These are phyloP conservation scores for Gentiana macrophylla DNA, from an alignment of 257 asterid genomes.

Conservation along the genomic window DNA sequence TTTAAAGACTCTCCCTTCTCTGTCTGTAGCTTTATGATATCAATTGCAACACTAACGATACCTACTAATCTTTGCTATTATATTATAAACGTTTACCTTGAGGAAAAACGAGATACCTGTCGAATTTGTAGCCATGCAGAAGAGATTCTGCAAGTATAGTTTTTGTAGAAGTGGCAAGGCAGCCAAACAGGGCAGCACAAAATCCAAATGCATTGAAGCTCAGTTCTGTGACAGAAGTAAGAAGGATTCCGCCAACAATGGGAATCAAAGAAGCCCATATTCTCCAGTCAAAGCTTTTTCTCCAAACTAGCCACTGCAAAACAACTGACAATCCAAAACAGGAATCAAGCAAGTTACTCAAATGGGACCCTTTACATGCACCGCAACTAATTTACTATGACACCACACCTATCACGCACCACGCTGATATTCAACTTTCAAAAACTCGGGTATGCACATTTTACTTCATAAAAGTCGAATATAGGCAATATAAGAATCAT, in stretches of 20 bases:
- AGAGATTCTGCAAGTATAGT: conserved; percentile 43
- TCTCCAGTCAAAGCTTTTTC: conserved; percentile 34
- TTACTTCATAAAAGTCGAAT: too few species aligned
- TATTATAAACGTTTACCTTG: too few species aligned
- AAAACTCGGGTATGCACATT: too few species aligned
- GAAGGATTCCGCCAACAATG: conserved; percentile 48
- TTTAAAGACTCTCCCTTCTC: too few species aligned
- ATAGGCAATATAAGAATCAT: too few species aligned
- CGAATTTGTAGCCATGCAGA: conserved; percentile 41
- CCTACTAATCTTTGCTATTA: too few species aligned
- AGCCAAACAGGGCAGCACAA: conserved; percentile 44
- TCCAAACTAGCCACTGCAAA: conserved; percentile 47
- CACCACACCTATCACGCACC: too few species aligned
- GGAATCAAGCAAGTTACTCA: not conserved
- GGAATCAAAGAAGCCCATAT: conserved; percentile 41
- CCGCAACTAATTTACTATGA: too few species aligned
- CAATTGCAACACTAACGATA: too few species aligned
- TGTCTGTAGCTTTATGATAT: too few species aligned
- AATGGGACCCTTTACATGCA: too few species aligned
- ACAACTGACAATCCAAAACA: conserved; percentile 21
- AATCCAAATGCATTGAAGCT: conserved; percentile 36
- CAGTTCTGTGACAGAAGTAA: conserved; percentile 40
- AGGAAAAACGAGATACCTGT: conserved; percentile 22
- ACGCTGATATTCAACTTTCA: too few species aligned
- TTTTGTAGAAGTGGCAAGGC: conserved; percentile 44